Percentiles rank a stretch among this genome's conserved stretches.
Conservation (phyloP, 2,329 filamentous ascomycete genomes). For the Cladosporium halotolerans region DNA sequence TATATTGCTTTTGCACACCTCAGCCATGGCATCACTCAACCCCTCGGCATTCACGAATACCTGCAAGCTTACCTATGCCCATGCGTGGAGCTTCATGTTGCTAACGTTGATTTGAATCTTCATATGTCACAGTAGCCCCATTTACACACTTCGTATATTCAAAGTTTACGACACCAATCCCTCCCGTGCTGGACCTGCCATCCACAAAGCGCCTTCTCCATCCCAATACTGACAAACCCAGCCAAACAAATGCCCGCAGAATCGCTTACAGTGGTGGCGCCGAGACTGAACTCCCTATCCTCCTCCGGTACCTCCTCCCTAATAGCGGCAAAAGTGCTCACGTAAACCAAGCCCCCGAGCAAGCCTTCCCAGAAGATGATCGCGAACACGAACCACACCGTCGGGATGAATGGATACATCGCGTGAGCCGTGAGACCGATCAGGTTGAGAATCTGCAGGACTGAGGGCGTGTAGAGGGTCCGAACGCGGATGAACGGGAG, state of each 20-base stretch:
- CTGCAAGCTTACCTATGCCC: no score
- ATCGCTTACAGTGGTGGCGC: slow-evolving; percentile 87
- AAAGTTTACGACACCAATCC: slow-evolving; percentile 44
- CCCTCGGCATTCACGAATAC: no score
- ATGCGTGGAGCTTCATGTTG: no score
- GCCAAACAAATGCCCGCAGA: slow-evolving; percentile 86
- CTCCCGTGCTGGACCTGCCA: slow-evolving; percentile 80
- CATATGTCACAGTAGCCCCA: no score
- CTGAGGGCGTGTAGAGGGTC: slow-evolving; percentile 70
- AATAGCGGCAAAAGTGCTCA: slow-evolving; percentile 93
- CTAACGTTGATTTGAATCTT: no score
- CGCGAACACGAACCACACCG: slow-evolving; percentile 75
- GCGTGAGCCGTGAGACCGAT: slow-evolving; percentile 67
- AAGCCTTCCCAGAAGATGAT: slow-evolving; percentile 93
- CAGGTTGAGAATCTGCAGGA: slow-evolving; percentile 77
- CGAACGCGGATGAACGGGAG: slow-evolving; percentile 81
- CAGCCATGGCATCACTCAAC: background rate
- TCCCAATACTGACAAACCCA: slow-evolving; percentile 71
- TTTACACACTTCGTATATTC: background rate
- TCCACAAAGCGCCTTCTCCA: slow-evolving; percentile 75
- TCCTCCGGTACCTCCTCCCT: slow-evolving; percentile 69
- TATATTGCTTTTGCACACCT: no score
- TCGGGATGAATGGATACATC: slow-evolving; percentile 68
- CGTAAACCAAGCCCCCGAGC: slow-evolving; percentile 85
- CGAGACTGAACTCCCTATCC: slow-evolving; percentile 85